These are phyloP conservation scores for Senecio squalidus DNA, from an alignment of 140 eudicot genomes.

Conservation along the genomic window DNA sequence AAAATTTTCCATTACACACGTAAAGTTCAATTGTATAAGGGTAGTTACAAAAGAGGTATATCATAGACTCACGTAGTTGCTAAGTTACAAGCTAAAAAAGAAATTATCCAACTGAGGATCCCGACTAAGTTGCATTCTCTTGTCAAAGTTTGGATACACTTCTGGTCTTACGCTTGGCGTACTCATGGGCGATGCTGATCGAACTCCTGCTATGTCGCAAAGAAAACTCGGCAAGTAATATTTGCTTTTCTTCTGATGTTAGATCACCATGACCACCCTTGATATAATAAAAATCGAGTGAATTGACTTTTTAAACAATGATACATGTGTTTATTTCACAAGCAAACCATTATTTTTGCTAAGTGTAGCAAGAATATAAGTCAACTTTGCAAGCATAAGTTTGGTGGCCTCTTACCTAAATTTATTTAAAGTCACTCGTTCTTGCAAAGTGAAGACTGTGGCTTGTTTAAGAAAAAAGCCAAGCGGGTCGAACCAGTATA, in stretches of 20 bases:
- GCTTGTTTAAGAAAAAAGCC: background rate
- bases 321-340: background rate
- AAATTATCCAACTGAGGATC: background rate
- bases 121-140: background rate
- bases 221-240: constrained; percentile 83
- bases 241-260: constrained; percentile 63
- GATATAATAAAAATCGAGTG: background rate
- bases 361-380: background rate
- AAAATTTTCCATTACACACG: background rate
- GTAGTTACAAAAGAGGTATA: too few species aligned
- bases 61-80: background rate
- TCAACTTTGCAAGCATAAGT: background rate
- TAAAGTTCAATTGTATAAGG: background rate
- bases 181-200: constrained; percentile 61
- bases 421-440: background rate
- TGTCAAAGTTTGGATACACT: constrained; percentile 41
- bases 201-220: constrained; percentile 79
- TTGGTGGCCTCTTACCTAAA: background rate
- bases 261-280: constrained; percentile 93
- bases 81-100: constrained; percentile 2
- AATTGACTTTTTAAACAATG: background rate
- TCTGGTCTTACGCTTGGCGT: constrained; percentile 52
- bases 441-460: background rate
- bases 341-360: background rate
- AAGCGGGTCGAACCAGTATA: too few species aligned